Evolutionary conservation across 2,329 filamentous ascomycete species (phyloP), one percentile per base, ranked within the genome.

Genomic region (Neopestalotiopsis sp.): DNA sequence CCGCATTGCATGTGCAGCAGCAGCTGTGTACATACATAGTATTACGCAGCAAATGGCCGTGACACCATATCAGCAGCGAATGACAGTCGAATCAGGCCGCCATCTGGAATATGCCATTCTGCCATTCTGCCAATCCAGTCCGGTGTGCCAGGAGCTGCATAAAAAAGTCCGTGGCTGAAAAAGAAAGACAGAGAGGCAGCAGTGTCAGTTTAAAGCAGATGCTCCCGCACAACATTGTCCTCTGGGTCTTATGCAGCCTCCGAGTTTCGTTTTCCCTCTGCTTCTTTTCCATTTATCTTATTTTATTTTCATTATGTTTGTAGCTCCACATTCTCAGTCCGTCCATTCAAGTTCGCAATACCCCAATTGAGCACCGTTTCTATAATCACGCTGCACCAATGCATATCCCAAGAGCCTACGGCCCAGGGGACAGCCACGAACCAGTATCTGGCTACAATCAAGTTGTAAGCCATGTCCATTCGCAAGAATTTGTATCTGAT

Each of bases 221-320:
- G 52, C 63, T 57, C 14, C 63, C 52, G 56, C 45, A n/a, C n/a
- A 52, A n/a, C n/a, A 52, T 42, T 32, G 32, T 49, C 32, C 28
- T 38, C 45, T 66, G 24, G 24, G 24, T 38, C 45, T 57, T 66
- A 56, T 67, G 34, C 65, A 60, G 45, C 52, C n/a, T 66, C 52
- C 59, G 24, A n/a, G 24, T 60, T 67, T 52, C n/a, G 4, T 49
- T 64, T 64, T 45, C n/a, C 45, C n/a, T 17, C 17, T 52, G 24
- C n/a, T 6, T n/a, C 1, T 5, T 52, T 52, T 10, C 45, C 45
- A 14, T 10, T 52, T n/a, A 14, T 52, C 40, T 30, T 64, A 28
- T 45, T 60, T 34, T 30, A 30, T 57, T 62, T 42, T 67, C 66
- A 63, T 67, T 67, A 67, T 63, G 58, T 58, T 56, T 28, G 30